Conservation (phyloP, 2,329 filamentous ascomycete species). For the Penicillium hesseltinei region DNA sequence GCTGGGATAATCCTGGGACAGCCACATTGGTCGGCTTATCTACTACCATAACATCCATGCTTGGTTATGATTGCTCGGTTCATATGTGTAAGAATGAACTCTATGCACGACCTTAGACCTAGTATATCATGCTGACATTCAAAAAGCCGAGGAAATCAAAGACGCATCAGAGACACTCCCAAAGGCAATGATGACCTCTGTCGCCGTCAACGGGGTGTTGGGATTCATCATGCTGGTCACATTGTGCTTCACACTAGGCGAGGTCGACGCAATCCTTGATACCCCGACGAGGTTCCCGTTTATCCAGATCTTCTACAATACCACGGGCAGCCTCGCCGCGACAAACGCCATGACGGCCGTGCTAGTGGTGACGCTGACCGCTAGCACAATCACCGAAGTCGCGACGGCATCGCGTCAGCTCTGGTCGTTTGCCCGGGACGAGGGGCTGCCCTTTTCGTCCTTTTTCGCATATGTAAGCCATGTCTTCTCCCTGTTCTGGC, state of each 20-base stretch:
- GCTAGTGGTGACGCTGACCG: slow-evolving; percentile 50
- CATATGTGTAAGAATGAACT: slow-evolving; percentile 43
- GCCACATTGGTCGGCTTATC: slow-evolving; percentile 43
- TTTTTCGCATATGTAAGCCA: slow-evolving; percentile 40
- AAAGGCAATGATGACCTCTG: slow-evolving; percentile 49
- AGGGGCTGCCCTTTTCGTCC: slow-evolving; percentile 40
- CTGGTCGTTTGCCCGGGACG: slow-evolving; percentile 54
- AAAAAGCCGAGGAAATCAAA: slow-evolving; percentile 42
- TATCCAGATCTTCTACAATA: slow-evolving; percentile 58
- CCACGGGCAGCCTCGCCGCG: slow-evolving; percentile 49
- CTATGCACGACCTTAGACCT: neutral
- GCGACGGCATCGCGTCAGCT: slow-evolving; percentile 58
- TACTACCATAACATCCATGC: slow-evolving; percentile 41
- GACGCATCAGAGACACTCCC: slow-evolving; percentile 53
- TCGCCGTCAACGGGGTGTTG: slow-evolving; percentile 52
- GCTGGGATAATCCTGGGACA: slow-evolving; percentile 40
- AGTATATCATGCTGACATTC: slow-evolving; percentile 6
- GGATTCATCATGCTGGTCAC: slow-evolving; percentile 59
- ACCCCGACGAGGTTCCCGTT: slow-evolving; percentile 56
- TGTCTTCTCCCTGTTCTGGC: neutral
- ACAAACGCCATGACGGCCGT: slow-evolving; percentile 53
- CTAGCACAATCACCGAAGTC: slow-evolving; percentile 54
- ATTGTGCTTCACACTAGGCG: slow-evolving; percentile 54
- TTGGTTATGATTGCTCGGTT: slow-evolving; percentile 46
- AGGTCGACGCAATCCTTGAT: slow-evolving; percentile 46